Base-by-base conservation (phyloP, 805 yeast genomes). In the Yarrowia osloensis region DNA sequence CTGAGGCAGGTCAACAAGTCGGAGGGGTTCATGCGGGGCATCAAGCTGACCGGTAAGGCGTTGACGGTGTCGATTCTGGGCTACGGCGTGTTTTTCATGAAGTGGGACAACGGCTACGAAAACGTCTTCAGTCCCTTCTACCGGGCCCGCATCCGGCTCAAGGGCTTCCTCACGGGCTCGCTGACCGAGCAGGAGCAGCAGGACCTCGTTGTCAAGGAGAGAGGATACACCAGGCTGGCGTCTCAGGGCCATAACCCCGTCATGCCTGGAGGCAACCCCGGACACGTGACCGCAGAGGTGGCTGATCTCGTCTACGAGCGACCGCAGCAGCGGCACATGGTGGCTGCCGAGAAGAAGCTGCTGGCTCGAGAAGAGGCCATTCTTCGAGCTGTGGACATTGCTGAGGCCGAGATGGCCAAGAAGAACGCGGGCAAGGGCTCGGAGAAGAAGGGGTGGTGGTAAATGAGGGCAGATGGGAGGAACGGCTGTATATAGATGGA, bases 71-170 rank as follows among this genome's bases (percentile, higher is more conserved):
- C 84, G 0, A 76, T 88, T 8, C 76, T 84, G 28, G 74, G 84
- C 1, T 88, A 87, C 72, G 86, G 86, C 24, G 83, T 88, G 2
- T 91, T 91, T 74, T 87, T 90, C 77, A 84, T 87, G 75, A 80
- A 91, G 65, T 90, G 97, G 97, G 90, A 91, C 73, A 95, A 90
- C 68, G 92, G 92, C 2, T 84, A 84, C 70, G 94, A 90, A 67
- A 87, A 90, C 72, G 86, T 88, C 8, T 86, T 90, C 77, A 83
- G 91, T 13, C 85, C 83, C 46, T 85, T 89, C 61, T 86, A 90
- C 75, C 77, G 94, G 61, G 75, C 81, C 28, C 86, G 90, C 70
- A 81, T 90, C 49, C 77, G 83, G 42, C 52, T 83, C 54, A 85
- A 89, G 73, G 87, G 86, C 70, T 71, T 74, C 66, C 52, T 88